A percentile compares a stretch with the other conserved stretches of the same genome.
These are phyloP conservation scores for Xylariales sp. DNA, from an alignment of 2,329 filamentous ascomycete genomes.

Conservation along the genomic window DNA sequence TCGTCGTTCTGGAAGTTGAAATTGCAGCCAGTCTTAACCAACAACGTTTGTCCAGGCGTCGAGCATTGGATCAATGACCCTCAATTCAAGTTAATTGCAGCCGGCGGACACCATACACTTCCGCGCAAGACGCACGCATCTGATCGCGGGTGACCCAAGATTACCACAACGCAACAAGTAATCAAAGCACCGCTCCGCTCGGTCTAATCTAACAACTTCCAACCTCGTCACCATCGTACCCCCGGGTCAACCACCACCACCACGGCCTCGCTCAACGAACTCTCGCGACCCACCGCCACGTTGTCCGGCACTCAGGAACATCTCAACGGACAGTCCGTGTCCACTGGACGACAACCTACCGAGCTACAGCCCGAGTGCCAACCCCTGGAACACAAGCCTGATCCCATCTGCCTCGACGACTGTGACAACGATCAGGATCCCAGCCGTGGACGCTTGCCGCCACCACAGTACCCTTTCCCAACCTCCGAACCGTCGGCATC, in stretches of 20 bases:
- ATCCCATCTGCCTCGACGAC: conserved; percentile 26
- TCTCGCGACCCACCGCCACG: conserved; percentile 32
- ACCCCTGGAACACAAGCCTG: conserved; percentile 7
- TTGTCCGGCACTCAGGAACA: conserved; percentile 42
- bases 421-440: conserved; percentile 26
- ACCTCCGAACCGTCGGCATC: conserved; percentile 49
- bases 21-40: too few relatives aligned
- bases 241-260: conserved; percentile 1
- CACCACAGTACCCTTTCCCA: conserved; percentile 60
- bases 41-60: too few relatives aligned
- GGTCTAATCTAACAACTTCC: too few relatives aligned
- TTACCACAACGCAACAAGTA: too few relatives aligned
- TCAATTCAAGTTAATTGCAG: too few relatives aligned
- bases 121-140: too few relatives aligned
- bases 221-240: too few relatives aligned
- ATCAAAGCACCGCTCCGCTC: too few relatives aligned
- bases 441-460: conserved; percentile 43
- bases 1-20: too few relatives aligned
- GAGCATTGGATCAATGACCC: too few relatives aligned
- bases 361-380: conserved; percentile 14
- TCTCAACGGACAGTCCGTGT: conserved; percentile 39
- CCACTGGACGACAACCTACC: conserved; percentile 30
- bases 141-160: too few relatives aligned
- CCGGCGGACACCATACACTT: too few relatives aligned
- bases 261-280: conserved; percentile 4